Base-by-base conservation (phyloP, 192 early-diverging fungal species). In the Pilaira anomala region DNA sequence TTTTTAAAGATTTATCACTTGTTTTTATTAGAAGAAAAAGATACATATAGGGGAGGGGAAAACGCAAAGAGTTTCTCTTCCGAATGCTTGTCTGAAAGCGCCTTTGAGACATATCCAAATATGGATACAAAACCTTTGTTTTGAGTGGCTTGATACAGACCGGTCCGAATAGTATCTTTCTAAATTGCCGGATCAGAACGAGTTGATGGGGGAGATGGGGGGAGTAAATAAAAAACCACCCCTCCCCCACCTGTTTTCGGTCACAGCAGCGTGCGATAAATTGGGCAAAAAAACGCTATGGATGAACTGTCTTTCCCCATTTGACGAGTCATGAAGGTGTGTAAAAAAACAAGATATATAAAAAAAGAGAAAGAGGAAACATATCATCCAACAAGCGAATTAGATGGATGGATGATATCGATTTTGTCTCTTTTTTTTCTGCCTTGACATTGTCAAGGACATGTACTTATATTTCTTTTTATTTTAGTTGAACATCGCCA, bases 401-500 rank as follows among this genome's bases (percentile, higher is more conserved):
- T 46, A 19, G 44, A 46, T 46, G 44, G 44, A 46, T 46, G 13
- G 44, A 18, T 46, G 16, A 46, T 19, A 46, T 19, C 18, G 13
- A 46, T 13, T 46, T 18, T 46, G 12, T 40, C 5, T 45, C 12
- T n/a, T 46, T 14, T 18, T 14, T 46, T 18, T 46, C 16, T 18
- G 13, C 16, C 13, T 46, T 46, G 44, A 6, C 18, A 46, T 13
- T 46, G 44, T 46, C 13, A 18, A 12, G 16, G 5, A 6, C 18
- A 4, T 46, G 18, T 42, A 56, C 53, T 30, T 3, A 29, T 22
- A 49, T 42, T 58, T 59, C 12, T 18, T 51, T 9, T 18, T 58
- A 50, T 63, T 26, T 59, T 61, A 98, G 96, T 82, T 98, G 82
- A 97, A 98, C 90, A 94, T 98, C 75, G 93, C 95, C 80, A 93